A percentile compares a stretch with the other conserved stretches of the same genome.
These are phyloP conservation scores for Saposhnikovia divaricata DNA, from an alignment of 129 eudicot species.

Conservation along the genomic window DNA sequence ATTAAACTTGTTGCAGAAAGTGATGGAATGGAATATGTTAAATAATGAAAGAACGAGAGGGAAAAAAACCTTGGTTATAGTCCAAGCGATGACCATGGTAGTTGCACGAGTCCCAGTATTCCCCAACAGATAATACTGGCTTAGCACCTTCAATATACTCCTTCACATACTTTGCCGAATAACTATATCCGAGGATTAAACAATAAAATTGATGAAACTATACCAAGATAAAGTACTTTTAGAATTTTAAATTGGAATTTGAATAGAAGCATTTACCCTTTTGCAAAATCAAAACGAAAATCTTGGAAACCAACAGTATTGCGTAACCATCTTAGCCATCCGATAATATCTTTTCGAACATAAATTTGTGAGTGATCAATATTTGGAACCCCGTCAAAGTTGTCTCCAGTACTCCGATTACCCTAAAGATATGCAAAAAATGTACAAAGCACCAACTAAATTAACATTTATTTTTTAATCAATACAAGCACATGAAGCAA, in stretches of 20 bases:
- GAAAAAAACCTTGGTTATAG: conserved; percentile 65
- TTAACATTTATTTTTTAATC: neutral
- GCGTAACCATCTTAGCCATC: conserved; percentile 77
- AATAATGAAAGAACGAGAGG: neutral
- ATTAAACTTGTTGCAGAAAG: neutral
- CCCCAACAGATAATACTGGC: conserved; percentile 78
- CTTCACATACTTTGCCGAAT: conserved; percentile 73
- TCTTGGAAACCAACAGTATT: conserved; percentile 74
- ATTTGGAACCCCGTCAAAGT: conserved; percentile 77
- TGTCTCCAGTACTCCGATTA: conserved; percentile 76
- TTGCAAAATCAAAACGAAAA: conserved; percentile 83
- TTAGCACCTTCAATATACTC: conserved; percentile 68
- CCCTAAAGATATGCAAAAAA: conserved; percentile 39
- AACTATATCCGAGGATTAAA: conserved; percentile 26
- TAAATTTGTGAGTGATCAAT: conserved; percentile 75
- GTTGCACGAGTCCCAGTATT: conserved; percentile 86
- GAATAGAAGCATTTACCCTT: conserved; percentile 41
- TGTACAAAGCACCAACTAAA: neutral
- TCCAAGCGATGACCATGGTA: conserved; percentile 59
- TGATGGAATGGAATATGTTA: neutral
- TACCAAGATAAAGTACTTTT: conserved; percentile 6
- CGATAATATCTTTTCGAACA: conserved; percentile 65
- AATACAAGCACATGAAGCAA: neutral
- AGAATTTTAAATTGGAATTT: neutral
- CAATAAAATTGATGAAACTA: neutral